Conservation (phyloP, 331 rosid genomes). For the Saraca asoca region DNA sequence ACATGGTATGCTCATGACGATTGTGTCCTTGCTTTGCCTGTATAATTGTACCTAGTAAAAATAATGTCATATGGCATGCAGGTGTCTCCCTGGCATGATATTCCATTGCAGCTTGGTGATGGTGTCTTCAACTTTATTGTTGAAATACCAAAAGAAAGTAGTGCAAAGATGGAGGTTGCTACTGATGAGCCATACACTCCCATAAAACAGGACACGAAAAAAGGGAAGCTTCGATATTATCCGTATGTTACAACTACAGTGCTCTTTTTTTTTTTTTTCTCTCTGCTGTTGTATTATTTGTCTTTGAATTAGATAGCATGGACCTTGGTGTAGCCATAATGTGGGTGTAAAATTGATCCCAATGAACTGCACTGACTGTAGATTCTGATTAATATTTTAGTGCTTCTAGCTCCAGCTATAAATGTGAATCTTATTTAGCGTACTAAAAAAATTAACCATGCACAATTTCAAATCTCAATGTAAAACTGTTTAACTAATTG, state of each 20-base stretch:
- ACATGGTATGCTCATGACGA: not conserved
- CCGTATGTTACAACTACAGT: conserved; percentile 61
- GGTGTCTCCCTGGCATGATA: conserved; percentile 99
- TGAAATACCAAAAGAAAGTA: conserved; percentile 95
- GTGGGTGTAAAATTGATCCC: not conserved
- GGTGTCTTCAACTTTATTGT: conserved; percentile 71
- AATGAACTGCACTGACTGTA: not conserved
- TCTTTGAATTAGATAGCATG: conserved; percentile 17
- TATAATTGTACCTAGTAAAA: conserved; percentile 18
- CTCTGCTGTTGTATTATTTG: not conserved
- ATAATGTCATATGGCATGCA: conserved; percentile 33
- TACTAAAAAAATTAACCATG: not conserved
- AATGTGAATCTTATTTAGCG: too few species aligned
- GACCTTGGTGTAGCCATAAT: not conserved
- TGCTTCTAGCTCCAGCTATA: not conserved
- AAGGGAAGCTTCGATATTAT: conserved; percentile 92
- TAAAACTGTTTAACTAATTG: not conserved
- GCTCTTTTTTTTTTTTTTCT: conserved; percentile 8
- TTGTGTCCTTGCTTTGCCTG: not conserved
- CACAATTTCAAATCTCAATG: conserved; percentile 19
- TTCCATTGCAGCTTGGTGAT: conserved; percentile 77
- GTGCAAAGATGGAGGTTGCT: conserved; percentile 99
- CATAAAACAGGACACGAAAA: conserved; percentile 89
- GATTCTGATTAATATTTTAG: not conserved
- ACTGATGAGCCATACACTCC: conserved; percentile 90